These are phyloP conservation scores for Poronia punctata DNA, from an alignment of 495 filamentous ascomycete genomes.

Conservation along the genomic window DNA sequence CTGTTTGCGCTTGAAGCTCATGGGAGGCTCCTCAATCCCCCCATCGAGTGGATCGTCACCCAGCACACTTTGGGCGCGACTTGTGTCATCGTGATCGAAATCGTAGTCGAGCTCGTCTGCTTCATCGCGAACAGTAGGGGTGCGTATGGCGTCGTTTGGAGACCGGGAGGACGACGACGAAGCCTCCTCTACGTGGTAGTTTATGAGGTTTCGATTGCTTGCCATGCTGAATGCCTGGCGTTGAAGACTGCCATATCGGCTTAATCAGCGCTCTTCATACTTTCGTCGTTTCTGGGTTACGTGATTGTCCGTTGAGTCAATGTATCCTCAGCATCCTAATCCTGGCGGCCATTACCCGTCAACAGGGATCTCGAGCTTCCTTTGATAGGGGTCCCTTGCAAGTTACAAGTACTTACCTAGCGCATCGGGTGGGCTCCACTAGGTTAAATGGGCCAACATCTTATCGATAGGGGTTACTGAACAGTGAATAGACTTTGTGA, in stretches of 20 bases:
- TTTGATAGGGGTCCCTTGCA: too few species aligned
- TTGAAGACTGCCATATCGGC: slow-evolving; percentile 25
- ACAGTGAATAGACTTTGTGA: too few species aligned
- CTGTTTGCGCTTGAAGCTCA: slow-evolving; percentile 80
- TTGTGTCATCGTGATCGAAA: slow-evolving; percentile 28
- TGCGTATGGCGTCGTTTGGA: slow-evolving; percentile 16
- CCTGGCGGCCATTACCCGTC: too few species aligned
- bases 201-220: slow-evolving; percentile 26
- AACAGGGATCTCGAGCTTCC: too few species aligned
- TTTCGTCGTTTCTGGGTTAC: too few species aligned
- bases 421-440: too few species aligned
- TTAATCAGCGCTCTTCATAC: background rate
- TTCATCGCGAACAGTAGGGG: slow-evolving; percentile 24
- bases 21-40: slow-evolving; percentile 43
- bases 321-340: too few species aligned
- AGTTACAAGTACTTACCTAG: too few species aligned
- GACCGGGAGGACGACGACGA: slow-evolving; percentile 23
- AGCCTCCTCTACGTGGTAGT: slow-evolving; percentile 19
- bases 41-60: slow-evolving; percentile 46
- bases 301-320: too few species aligned
- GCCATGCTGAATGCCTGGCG: slow-evolving; percentile 19
- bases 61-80: slow-evolving; percentile 22
- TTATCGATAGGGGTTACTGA: too few species aligned
- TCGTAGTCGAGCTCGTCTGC: slow-evolving; percentile 41
- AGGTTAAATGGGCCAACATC: too few species aligned